Evolutionary conservation across 495 filamentous ascomycete species (phyloP).

Genomic region (Haplographium delicatum): DNA sequence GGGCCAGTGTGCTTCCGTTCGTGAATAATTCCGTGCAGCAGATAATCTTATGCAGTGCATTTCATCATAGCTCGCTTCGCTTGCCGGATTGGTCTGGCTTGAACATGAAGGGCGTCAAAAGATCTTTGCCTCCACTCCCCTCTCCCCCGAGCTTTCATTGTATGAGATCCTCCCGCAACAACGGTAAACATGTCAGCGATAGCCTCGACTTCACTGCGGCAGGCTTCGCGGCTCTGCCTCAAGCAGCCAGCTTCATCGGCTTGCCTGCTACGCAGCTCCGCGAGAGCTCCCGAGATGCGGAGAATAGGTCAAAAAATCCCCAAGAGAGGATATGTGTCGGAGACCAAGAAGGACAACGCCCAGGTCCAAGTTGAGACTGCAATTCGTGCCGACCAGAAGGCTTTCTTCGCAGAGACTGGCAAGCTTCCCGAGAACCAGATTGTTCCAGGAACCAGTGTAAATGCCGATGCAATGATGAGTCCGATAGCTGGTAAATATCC

Average conservation of each 20-base stretch:
- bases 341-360: slow-evolving; percentile 71
- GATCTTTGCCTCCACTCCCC: slow-evolving; percentile 14
- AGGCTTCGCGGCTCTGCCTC: slow-evolving; percentile 67
- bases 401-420: slow-evolving; percentile 68
- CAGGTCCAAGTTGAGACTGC: slow-evolving; percentile 78
- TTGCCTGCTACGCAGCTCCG: slow-evolving; percentile 38
- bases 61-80: slow-evolving; percentile 1
- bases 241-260: slow-evolving; percentile 43
- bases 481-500: slow-evolving; percentile 60
- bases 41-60: too few species aligned
- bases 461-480: slow-evolving; percentile 65
- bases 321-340: slow-evolving; percentile 72
- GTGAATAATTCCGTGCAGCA: not conserved
- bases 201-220: slow-evolving; percentile 66
- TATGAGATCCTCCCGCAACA: slow-evolving; percentile 17
- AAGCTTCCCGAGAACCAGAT: slow-evolving; percentile 54
- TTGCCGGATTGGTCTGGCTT: slow-evolving; percentile 3
- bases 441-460: slow-evolving; percentile 53
- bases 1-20: too few species aligned
- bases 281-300: slow-evolving; percentile 39
- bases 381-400: slow-evolving; percentile 77
- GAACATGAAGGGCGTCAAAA: slow-evolving; percentile 6
- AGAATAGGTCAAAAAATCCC: slow-evolving; percentile 22
- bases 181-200: slow-evolving; percentile 61
- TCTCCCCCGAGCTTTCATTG: slow-evolving; percentile 12